Evolutionary conservation across 345 rosid genomes (phyloP), one percentile per base, ranked within the genome.

Genomic region (Geranium brycei): DNA sequence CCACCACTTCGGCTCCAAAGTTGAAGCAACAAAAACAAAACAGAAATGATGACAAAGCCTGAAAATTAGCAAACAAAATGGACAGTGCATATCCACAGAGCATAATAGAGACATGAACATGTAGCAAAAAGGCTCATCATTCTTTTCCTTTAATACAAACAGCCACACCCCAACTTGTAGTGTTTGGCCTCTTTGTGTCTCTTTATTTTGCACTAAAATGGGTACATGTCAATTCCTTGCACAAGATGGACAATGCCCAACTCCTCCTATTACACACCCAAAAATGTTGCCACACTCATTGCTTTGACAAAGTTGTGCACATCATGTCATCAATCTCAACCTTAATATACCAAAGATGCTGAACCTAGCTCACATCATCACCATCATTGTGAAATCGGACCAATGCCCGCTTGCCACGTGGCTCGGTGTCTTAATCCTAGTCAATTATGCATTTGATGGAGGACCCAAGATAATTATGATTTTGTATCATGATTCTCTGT

Each of bases 151-250:
- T 8, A 8, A 11, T 47, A 47, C 15, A 47, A 13, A 4, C 12
- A 6, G 0, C 15, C 11, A 47, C 15, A 47, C 53, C 53, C 53
- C 53, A 47, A 47, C 53, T 11, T 47, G 3, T 47, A 47, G 53
- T 47, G 53, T 47, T 47, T 47, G 53, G 53, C 53, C 53, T 47
- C 14, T 47, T 47, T 10, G 53, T 47, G 53, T 47, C 15, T 47
- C 15, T 47, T 6, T 23, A 23, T 62, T 68, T 72, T 55, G 73
- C 73, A 68, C 70, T 59, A 56, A 73, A 35, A 62, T 40, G 70
- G 82, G 89, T 86, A 80, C 64, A 69, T 73, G 19, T 82, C 67
- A 71, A 79, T 79, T 74, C 66, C 67, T 79, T 72, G 81, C 85
- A 81, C 78, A 62, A 59, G 32, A 57, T 57, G 61, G 58, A 57